Evolutionary conservation across 2,329 filamentous ascomycete genomes (phyloP).

Genomic region (Nakataea oryzae): DNA sequence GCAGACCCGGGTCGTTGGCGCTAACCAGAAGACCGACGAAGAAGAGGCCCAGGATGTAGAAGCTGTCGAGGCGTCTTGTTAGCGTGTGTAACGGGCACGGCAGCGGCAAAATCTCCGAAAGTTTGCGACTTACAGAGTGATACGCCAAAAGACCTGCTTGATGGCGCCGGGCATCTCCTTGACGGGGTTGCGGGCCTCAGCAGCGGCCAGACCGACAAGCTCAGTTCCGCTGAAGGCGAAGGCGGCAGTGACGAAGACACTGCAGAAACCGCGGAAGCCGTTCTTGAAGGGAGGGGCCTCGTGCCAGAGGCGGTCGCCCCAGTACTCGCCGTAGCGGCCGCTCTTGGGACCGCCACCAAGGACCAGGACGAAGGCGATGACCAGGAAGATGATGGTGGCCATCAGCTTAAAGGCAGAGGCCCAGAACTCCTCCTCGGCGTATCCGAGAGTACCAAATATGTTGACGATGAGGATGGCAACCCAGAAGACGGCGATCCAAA

Average conservation of each 20-base stretch:
- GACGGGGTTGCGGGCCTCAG: conserved; percentile 59
- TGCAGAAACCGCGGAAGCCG: conserved; percentile 65
- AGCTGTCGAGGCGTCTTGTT: conserved; percentile 15
- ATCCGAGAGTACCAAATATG: conserved; percentile 44
- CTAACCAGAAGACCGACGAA: conserved; percentile 39
- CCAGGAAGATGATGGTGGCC: conserved; percentile 53
- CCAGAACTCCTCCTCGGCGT: conserved; percentile 51
- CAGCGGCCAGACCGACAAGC: conserved; percentile 63
- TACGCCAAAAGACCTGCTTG: conserved; percentile 63
- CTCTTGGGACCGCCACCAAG: conserved; percentile 46
- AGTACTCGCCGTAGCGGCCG: conserved; percentile 33
- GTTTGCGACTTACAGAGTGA: conserved; percentile 27
- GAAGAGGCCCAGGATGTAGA: conserved; percentile 42
- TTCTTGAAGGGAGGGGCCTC: conserved; percentile 51
- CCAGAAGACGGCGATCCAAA: conserved; percentile 46
- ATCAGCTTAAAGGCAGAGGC: conserved; percentile 45
- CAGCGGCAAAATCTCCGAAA: background rate
- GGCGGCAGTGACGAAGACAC: conserved; percentile 61
- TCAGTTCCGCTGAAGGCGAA: conserved; percentile 67
- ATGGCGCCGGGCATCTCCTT: conserved; percentile 70
- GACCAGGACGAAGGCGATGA: conserved; percentile 48
- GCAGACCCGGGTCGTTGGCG: conserved; percentile 33
- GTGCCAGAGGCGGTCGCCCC: conserved; percentile 38
- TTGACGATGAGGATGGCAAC: conserved; percentile 40
- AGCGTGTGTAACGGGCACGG: background rate